A percentile compares a stretch with the other conserved stretches of the same genome.
These are phyloP conservation scores for Linnemannia exigua DNA, from an alignment of 192 early-diverging fungal species.

Conservation along the genomic window DNA sequence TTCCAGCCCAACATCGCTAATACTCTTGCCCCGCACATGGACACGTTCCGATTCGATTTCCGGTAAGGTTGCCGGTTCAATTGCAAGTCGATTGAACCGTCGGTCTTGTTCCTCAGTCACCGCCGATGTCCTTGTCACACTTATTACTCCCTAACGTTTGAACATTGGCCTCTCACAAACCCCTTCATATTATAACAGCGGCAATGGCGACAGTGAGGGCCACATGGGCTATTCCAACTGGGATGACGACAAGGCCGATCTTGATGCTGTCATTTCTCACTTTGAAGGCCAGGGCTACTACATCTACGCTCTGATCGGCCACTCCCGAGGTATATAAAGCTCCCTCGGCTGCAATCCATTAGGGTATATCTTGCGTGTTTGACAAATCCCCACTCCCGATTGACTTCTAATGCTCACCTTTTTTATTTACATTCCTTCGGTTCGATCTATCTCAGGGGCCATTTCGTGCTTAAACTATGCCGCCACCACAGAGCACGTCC, in stretches of 20 bases:
- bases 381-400: not conserved
- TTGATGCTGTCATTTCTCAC: slow-evolving; percentile 48
- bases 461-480: slow-evolving; percentile 48
- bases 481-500: slow-evolving; percentile 36
- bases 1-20: slow-evolving; percentile 52
- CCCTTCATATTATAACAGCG: slow-evolving; percentile 14
- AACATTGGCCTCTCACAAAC: not conserved
- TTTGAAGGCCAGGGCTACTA: slow-evolving; percentile 52
- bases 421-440: not conserved
- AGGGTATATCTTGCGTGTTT: not conserved
- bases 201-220: slow-evolving; percentile 61
- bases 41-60: slow-evolving; percentile 65
- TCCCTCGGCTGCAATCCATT: not conserved
- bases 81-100: not conserved
- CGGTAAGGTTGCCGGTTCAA: slow-evolving; percentile 21
- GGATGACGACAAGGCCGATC: slow-evolving; percentile 51
- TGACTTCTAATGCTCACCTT: not conserved
- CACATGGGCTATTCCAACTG: slow-evolving; percentile 49
- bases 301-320: slow-evolving; percentile 56
- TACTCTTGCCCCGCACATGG: slow-evolving; percentile 43
- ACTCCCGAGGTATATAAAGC: slow-evolving; percentile 53
- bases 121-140: not conserved
- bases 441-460: slow-evolving; percentile 21
- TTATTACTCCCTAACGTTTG: not conserved
- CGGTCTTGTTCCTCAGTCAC: slow-evolving; percentile 4